These are phyloP conservation scores for Aspergillus sp. DNA, from an alignment of 2,329 filamentous ascomycete species.

Conservation along the genomic window DNA sequence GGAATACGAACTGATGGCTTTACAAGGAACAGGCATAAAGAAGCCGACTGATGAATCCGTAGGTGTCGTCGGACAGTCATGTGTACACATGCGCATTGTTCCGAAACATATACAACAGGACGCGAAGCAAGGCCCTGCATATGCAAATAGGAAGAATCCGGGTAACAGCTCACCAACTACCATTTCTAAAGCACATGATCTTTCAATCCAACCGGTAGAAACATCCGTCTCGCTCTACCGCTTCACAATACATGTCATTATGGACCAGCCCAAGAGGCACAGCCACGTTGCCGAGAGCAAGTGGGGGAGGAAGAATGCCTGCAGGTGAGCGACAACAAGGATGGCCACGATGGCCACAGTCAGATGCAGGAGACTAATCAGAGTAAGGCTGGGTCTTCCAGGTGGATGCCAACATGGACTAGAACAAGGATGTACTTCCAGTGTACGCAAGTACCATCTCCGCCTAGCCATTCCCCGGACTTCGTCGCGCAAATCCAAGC, in stretches of 20 bases:
- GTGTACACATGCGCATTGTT: too few relatives aligned
- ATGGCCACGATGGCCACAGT: not conserved
- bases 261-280: not conserved
- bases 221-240: not conserved
- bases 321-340: not conserved
- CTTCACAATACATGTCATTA: not conserved
- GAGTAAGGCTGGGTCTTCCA: not conserved
- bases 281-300: constrained; percentile 4
- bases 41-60: too few relatives aligned
- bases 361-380: not conserved
- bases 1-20: too few relatives aligned
- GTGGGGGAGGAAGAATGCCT: not conserved
- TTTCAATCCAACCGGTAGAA: too few relatives aligned
- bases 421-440: not conserved
- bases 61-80: too few relatives aligned
- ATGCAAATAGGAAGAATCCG: too few relatives aligned
- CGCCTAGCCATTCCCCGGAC: constrained; percentile 4
- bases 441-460: not conserved
- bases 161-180: too few relatives aligned
- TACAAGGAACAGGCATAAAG: too few relatives aligned
- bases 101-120: too few relatives aligned
- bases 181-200: too few relatives aligned
- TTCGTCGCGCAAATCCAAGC: constrained; percentile 6
- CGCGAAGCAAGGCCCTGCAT: too few relatives aligned
- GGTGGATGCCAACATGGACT: not conserved